Conservation (phyloP, 129 eudicot species). For the Gnaphalium uliginosum region DNA sequence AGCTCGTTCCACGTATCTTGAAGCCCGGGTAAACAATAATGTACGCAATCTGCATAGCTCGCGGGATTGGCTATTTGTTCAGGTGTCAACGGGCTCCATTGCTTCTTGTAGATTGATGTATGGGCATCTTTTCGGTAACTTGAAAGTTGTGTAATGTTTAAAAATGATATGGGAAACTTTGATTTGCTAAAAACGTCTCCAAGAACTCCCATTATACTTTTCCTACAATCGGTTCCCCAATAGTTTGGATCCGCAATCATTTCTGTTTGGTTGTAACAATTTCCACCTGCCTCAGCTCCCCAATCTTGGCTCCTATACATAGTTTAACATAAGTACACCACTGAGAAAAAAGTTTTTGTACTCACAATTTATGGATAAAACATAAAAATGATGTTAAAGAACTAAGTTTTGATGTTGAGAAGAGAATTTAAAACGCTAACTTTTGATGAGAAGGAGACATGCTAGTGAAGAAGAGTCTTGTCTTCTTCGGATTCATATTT, state of each 20-base stretch:
- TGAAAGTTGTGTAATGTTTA: constrained; percentile 87
- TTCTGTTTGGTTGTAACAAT: constrained; percentile 75
- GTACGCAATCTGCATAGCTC: constrained; percentile 78
- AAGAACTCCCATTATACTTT: constrained; percentile 64
- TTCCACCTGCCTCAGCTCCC: constrained; percentile 74
- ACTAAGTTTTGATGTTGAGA: neutral
- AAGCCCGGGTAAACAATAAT: constrained; percentile 85
- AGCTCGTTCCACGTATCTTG: constrained; percentile 89
- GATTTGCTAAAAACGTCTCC: constrained; percentile 55
- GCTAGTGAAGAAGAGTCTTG: constrained; percentile 90
- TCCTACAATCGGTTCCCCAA: constrained; percentile 76
- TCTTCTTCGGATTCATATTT: constrained; percentile 81
- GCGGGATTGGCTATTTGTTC: constrained; percentile 66
- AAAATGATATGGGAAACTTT: constrained; percentile 59
- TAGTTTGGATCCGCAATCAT: constrained; percentile 71
- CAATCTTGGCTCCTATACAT: constrained; percentile 66
- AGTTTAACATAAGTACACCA: neutral
- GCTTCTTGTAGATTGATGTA: constrained; percentile 79
- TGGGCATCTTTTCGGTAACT: constrained; percentile 76
- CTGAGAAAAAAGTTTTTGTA: neutral
- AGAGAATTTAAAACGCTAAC: constrained; percentile 43
- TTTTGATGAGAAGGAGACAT: constrained; percentile 96
- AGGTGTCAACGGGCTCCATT: constrained; percentile 70
- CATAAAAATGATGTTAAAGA: neutral
- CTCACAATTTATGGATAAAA: neutral